Percentiles rank a stretch among this genome's conserved stretches.
Evolutionary conservation across 805 yeast genomes (phyloP).

Genomic region (Candida golubevii): DNA sequence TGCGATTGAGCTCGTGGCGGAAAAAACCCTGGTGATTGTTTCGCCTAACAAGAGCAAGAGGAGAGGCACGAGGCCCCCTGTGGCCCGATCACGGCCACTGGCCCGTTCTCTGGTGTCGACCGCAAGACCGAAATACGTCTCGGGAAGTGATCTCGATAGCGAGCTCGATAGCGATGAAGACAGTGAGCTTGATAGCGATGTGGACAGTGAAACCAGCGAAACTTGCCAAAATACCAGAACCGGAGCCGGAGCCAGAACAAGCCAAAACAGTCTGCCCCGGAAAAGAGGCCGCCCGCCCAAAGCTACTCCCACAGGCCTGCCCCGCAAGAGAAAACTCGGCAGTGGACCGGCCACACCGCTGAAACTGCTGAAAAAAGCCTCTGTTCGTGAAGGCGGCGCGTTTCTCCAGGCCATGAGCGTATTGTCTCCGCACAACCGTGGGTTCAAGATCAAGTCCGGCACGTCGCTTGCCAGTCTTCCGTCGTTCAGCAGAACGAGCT

Average conservation of each 20-base stretch:
- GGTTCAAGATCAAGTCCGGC: constrained; percentile 24
- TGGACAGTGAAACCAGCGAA: neutral
- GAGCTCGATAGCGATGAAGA: neutral
- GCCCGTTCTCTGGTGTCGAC: neutral
- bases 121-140: neutral
- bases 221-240: neutral
- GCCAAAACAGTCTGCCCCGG: neutral
- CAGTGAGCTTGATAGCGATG: neutral
- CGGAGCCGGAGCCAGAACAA: no score
- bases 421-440: constrained; percentile 20
- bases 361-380: neutral
- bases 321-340: constrained; percentile 1
- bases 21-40: constrained; percentile 14
- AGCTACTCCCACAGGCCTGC: neutral
- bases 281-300: neutral
- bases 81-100: no score
- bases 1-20: constrained; percentile 10
- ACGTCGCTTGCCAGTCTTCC: constrained; percentile 18
- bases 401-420: constrained; percentile 16
- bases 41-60: constrained; percentile 11
- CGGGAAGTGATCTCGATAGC: neutral
- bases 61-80: no score
- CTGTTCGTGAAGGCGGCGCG: neutral
- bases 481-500: constrained; percentile 15
- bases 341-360: constrained; percentile 5